A percentile compares a stretch with the other conserved stretches of the same genome.
Evolutionary conservation across 345 rosid genomes (phyloP).

Genomic region (Hypericum perforatum): DNA sequence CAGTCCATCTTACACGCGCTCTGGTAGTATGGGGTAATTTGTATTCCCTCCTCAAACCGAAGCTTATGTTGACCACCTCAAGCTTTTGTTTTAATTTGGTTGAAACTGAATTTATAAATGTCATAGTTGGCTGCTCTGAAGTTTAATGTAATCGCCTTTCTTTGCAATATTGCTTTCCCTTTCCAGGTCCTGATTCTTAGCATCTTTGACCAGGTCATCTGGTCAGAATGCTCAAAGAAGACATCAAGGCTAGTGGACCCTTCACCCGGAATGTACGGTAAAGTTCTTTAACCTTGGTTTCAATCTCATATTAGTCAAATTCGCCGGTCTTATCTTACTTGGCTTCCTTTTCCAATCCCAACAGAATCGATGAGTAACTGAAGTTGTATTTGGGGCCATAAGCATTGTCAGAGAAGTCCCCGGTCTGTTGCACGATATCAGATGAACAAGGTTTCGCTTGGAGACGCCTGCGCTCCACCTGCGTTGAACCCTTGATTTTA

Average conservation of each 20-base stretch:
- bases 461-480: conserved; percentile 20
- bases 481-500: not conserved
- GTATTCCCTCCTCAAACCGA: not conserved
- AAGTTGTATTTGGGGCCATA: conserved; percentile 23
- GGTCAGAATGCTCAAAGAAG: conserved; percentile 20
- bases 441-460: conserved; percentile 13
- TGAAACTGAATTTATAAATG: not conserved
- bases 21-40: conserved; percentile 26
- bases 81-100: not conserved
- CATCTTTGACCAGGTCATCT: conserved; percentile 16
- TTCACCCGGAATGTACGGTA: conserved; percentile 10
- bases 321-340: conserved; percentile 13
- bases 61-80: not conserved
- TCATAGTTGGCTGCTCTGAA: not conserved
- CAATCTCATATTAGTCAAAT: not conserved
- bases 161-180: conserved; percentile 1
- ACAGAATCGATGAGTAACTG: conserved; percentile 25
- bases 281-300: conserved; percentile 2
- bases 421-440: conserved; percentile 26
- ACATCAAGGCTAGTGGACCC: conserved; percentile 38
- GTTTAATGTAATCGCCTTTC: not conserved
- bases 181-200: conserved; percentile 9
- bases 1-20: conserved; percentile 25
- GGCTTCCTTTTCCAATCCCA: conserved; percentile 28
- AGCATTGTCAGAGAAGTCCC: conserved; percentile 28